phyloP scores from a whole-genome alignment of 495 filamentous ascomycete species.

The Tetracladium setigerum region DNA sequence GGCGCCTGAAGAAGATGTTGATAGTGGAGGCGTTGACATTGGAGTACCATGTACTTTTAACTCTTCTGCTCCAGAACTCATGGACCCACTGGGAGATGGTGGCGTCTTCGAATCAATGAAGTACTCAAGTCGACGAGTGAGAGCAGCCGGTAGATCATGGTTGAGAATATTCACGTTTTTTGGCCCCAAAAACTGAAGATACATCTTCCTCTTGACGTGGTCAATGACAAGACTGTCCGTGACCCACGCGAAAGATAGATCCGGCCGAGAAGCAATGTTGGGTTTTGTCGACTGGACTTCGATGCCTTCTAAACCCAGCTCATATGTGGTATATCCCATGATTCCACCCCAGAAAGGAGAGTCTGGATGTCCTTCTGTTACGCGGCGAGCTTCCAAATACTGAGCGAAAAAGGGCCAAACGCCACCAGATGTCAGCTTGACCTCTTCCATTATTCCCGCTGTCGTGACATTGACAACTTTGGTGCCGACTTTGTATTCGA shows the following conservation, averaged over 20 bases:
- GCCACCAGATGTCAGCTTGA: slow-evolving; percentile 18
- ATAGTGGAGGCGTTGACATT: not conserved
- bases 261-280: slow-evolving; percentile 43
- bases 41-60: not conserved
- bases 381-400: slow-evolving; percentile 46
- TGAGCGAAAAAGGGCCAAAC: slow-evolving; percentile 50
- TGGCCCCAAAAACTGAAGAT: slow-evolving; percentile 54
- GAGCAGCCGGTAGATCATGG: no score
- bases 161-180: not conserved
- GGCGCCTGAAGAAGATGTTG: not conserved
- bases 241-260: slow-evolving; percentile 71
- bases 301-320: slow-evolving; percentile 65
- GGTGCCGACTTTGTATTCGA: slow-evolving; percentile 43
- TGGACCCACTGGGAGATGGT: no score
- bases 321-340: slow-evolving; percentile 85
- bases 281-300: slow-evolving; percentile 30
- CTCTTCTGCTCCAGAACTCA: not conserved
- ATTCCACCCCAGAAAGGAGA: slow-evolving; percentile 81
- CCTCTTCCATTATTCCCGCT: not conserved
- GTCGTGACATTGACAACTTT: not conserved
- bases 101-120: no score
- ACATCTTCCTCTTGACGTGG: slow-evolving; percentile 49
- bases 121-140: no score
- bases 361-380: slow-evolving; percentile 24
- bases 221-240: slow-evolving; percentile 77